A percentile compares a stretch with the other conserved stretches of the same genome.
These are phyloP conservation scores for Jatropha podagrica DNA, from an alignment of 441 rosid species.

Conservation along the genomic window DNA sequence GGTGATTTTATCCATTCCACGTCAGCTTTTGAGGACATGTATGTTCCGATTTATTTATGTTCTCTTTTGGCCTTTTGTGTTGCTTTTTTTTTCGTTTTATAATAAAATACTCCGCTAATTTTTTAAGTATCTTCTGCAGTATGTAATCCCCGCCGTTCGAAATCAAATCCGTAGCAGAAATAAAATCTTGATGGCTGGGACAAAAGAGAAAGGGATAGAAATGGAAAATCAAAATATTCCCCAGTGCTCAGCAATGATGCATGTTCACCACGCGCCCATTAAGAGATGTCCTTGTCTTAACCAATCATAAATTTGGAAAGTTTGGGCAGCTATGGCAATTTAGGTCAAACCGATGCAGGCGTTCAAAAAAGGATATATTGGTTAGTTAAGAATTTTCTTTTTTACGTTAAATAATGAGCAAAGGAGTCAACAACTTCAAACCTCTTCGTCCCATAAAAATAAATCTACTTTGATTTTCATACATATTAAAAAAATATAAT, in stretches of 20 bases:
- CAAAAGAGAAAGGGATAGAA: neutral
- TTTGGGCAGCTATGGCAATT: no score
- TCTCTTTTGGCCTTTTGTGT: neutral
- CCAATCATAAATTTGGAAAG: neutral
- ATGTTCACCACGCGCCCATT: neutral
- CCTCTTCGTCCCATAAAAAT: no score
- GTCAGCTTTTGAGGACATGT: constrained; percentile 1
- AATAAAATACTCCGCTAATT: no score
- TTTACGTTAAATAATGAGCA: no score
- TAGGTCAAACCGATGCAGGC: no score
- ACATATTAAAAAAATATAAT: no score
- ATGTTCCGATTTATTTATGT: no score
- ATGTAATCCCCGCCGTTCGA: neutral
- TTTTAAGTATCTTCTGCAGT: neutral
- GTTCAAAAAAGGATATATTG: no score
- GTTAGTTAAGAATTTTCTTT: no score
- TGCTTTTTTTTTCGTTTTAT: neutral
- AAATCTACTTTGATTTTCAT: no score
- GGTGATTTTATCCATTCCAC: constrained; percentile 23
- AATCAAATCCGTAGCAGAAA: neutral
- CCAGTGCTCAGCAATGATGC: neutral
- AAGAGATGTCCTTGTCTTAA: no score
- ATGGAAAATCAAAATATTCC: neutral
- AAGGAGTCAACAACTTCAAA: no score
- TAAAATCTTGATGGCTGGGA: neutral